Evolutionary conservation across 2,329 filamentous ascomycete species (phyloP), one percentile per base, ranked within the genome.

Genomic region (Coniochaeta sp.): DNA sequence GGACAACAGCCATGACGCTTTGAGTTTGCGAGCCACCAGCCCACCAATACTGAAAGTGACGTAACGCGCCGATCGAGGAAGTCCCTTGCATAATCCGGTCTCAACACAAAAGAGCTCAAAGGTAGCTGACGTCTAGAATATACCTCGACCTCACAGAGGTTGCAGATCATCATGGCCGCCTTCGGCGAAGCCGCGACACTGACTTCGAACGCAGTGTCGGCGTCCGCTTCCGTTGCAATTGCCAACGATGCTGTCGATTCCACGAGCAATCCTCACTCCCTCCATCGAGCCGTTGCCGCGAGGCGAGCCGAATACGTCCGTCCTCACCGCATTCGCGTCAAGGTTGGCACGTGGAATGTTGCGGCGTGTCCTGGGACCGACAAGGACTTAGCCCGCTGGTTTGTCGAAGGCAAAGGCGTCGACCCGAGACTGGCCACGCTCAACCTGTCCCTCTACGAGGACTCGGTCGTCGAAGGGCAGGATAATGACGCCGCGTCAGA

Each of bases 341-440:
- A 97, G 75, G 82, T 99, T 58, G 95, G 93, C 47, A 89, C 90
- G 0, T 99, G 95, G 95, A 99, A 99, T 74, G 91, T 96, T 17
- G 95, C 92, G 4, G 87, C 89, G 1, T 87, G 89, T 64, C 86
- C 90, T 14, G 91, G 90, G 26, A 92, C 91, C 0, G 92, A 96
- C 72, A 90, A 91, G 65, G 95, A 98, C 70, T 77, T 99, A 5
- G 89, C 86, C 8, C 85, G 84, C 34, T 99, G 95, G 95, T 97
- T 99, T 71, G 82, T 96, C 8, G 80, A 86, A 12, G 90, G 89
- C 17, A 84, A 89, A 68, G 90, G 89, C 6, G 74, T 93, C 8
- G 84, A 88, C 61, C 79, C 87, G 59, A 76, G 78, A 19, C 73
- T 93, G 55, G 81, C 84, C 12, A 82, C 82, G 1, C 71, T 89